phyloP scores from a whole-genome alignment of 768 basidiomycete species.

The Leccinum arenicola region DNA sequence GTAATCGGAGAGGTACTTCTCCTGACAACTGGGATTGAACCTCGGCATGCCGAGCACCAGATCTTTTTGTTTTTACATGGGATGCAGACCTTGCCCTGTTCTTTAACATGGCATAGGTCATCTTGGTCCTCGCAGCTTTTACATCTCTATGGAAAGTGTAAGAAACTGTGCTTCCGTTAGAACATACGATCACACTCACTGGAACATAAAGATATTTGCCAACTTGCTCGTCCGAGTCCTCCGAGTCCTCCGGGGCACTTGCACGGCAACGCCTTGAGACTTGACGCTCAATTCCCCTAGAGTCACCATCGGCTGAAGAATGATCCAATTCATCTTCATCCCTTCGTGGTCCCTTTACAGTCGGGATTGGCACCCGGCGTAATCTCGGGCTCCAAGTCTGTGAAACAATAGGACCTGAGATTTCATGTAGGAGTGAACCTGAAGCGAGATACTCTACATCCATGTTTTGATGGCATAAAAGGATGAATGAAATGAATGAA shows the following conservation, averaged over 20 bases:
- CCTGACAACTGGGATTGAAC: too few relatives aligned
- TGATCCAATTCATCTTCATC: too few relatives aligned
- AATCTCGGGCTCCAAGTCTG: too few relatives aligned
- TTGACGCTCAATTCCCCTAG: too few relatives aligned
- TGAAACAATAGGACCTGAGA: too few relatives aligned
- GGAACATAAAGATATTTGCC: neutral
- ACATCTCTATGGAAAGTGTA: conserved; percentile 2
- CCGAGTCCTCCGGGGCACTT: neutral
- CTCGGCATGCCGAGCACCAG: neutral
- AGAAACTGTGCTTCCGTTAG: neutral
- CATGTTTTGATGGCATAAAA: neutral
- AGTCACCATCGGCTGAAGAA: too few relatives aligned
- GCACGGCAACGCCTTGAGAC: too few relatives aligned
- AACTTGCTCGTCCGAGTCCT: neutral
- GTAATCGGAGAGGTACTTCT: too few relatives aligned
- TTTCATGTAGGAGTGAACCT: too few relatives aligned
- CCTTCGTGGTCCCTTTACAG: too few relatives aligned
- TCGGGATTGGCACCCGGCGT: too few relatives aligned
- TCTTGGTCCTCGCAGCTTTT: neutral
- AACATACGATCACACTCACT: neutral
- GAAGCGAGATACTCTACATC: neutral
- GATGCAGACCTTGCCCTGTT: neutral
- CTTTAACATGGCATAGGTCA: neutral
- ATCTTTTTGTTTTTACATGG: neutral
- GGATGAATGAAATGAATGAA: too few relatives aligned